A percentile compares a stretch with the other conserved stretches of the same genome.
phyloP scores from a whole-genome alignment of 257 asterid species.

The Solanum bukasovii region DNA sequence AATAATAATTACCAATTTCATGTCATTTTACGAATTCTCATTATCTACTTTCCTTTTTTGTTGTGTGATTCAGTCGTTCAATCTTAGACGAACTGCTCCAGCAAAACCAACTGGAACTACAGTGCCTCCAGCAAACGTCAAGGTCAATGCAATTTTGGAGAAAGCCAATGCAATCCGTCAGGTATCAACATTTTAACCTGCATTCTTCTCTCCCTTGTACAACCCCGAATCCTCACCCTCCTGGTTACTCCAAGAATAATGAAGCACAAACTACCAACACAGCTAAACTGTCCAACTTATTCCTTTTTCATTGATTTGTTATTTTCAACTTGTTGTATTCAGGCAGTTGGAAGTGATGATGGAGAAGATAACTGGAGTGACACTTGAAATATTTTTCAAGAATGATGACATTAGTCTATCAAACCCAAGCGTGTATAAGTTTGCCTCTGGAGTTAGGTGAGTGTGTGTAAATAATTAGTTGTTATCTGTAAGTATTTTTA shows the following conservation, averaged over 20 bases:
- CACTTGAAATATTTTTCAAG: conserved; percentile 10
- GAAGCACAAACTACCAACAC: neutral
- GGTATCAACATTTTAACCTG: conserved; percentile 22
- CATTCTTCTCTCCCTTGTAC: conserved; percentile 13
- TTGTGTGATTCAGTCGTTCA: conserved; percentile 55
- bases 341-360: conserved; percentile 95
- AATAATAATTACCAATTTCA: neutral
- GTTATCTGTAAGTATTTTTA: neutral
- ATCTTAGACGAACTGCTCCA: conserved; percentile 55
- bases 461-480: conserved; percentile 12
- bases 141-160: conserved; percentile 73
- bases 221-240: neutral
- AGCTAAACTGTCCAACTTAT: neutral
- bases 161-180: conserved; percentile 92
- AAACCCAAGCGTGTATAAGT: neutral
- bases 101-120: conserved; percentile 37
- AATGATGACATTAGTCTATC: neutral
- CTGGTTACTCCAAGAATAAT: neutral
- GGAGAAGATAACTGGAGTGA: conserved; percentile 45
- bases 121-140: conserved; percentile 36
- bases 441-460: conserved; percentile 1
- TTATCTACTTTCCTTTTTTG: neutral
- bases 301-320: neutral
- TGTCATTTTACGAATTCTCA: neutral
- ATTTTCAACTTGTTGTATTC: conserved; percentile 4